Conservation (phyloP, 768 basidiomycete species). For the Rhizopogon rudus region DNA sequence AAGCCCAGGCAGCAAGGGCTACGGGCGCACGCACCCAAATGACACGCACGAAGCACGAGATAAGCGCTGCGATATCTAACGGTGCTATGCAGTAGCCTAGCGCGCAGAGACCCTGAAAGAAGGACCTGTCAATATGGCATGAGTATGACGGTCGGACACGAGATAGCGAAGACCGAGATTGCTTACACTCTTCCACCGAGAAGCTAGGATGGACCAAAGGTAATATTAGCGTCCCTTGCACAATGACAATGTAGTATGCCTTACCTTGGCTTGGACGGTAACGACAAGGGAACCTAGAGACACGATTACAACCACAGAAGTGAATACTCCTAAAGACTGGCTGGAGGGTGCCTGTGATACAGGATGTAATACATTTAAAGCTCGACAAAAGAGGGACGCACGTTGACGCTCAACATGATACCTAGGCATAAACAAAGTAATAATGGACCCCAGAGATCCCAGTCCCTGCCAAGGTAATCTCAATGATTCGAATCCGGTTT, state of each 20-base stretch:
- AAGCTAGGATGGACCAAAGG: constrained; percentile 38
- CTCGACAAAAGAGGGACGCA: constrained; percentile 26
- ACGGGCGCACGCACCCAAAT: constrained; percentile 88
- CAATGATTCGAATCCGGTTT: neutral
- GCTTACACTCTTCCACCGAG: constrained; percentile 79
- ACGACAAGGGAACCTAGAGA: constrained; percentile 88
- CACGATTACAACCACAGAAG: constrained; percentile 89
- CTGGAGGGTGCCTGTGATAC: constrained; percentile 66
- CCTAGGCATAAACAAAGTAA: constrained; percentile 76
- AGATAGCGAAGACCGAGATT: neutral
- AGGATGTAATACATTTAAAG: neutral
- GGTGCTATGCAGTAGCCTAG: constrained; percentile 96
- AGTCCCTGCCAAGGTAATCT: constrained; percentile 57
- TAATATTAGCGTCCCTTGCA: neutral
- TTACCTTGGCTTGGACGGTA: constrained; percentile 92
- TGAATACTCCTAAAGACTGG: constrained; percentile 88
- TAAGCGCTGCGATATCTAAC: constrained; percentile 82
- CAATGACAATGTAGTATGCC: neutral
- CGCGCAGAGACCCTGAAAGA: constrained; percentile 95
- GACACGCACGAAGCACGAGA: constrained; percentile 78
- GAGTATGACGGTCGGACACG: neutral
- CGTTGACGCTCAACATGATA: constrained; percentile 83
- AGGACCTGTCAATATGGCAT: constrained; percentile 49
- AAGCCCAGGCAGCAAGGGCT: constrained; percentile 83
- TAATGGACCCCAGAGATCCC: constrained; percentile 98